A percentile compares a stretch with the other conserved stretches of the same genome.
Evolutionary conservation across 805 yeast genomes (phyloP).

Genomic region (Pichia rugopelliculosa): DNA sequence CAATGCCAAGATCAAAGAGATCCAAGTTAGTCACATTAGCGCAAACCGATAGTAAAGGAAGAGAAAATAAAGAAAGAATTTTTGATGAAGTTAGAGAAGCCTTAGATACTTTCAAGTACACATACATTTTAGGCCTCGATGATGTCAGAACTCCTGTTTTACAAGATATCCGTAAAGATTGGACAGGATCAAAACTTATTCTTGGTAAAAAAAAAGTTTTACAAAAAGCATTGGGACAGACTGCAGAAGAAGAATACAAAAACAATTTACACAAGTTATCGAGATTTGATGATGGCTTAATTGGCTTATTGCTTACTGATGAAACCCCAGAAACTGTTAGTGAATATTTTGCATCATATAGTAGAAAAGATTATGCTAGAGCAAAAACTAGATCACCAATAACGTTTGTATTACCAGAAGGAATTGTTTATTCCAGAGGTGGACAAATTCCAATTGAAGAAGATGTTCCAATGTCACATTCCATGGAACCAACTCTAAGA

Average conservation of each 20-base stretch:
- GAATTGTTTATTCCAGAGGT: conserved; percentile 89
- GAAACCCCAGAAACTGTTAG: conserved; percentile 84
- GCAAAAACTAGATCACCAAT: conserved; percentile 82
- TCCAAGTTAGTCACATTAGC: conserved; percentile 93
- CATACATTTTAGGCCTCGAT: conserved; percentile 80
- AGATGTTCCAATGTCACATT: conserved; percentile 94
- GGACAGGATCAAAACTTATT: conserved; percentile 84
- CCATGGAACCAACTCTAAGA: conserved; percentile 89
- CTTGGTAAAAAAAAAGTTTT: conserved; percentile 91
- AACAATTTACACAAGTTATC: conserved; percentile 72
- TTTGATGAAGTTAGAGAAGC: conserved; percentile 85
- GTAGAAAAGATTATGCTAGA: conserved; percentile 78
- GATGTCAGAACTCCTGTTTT: conserved; percentile 94
- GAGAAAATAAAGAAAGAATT: conserved; percentile 82
- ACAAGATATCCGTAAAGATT: conserved; percentile 86
- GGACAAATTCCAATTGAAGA: conserved; percentile 87
- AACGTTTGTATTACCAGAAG: conserved; percentile 80
- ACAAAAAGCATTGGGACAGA: conserved; percentile 85
- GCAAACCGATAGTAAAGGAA: conserved; percentile 92
- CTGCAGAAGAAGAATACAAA: conserved; percentile 82
- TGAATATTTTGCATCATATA: conserved; percentile 75
- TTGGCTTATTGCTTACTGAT: conserved; percentile 84
- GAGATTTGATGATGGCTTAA: conserved; percentile 61
- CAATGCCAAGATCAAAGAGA: conserved; percentile 96
- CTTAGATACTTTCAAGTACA: conserved; percentile 67